These are phyloP conservation scores for Teunomyces cretensis DNA, from an alignment of 805 yeast genomes.

Conservation along the genomic window DNA sequence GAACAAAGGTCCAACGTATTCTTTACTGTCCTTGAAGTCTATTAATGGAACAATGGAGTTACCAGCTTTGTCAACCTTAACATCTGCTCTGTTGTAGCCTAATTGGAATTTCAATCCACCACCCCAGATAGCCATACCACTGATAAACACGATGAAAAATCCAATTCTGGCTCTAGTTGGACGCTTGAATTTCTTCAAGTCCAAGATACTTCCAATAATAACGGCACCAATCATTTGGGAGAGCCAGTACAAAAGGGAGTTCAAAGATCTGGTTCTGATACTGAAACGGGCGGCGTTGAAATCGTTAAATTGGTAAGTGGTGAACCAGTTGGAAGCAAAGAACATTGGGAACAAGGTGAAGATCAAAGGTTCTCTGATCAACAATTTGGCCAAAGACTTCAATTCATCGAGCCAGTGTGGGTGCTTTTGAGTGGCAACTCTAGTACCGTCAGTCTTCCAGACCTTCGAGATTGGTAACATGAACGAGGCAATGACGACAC, in stretches of 20 bases:
- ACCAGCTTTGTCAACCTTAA: slow-evolving; percentile 6
- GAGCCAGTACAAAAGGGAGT: slow-evolving; percentile 60
- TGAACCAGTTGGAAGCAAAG: slow-evolving; percentile 64
- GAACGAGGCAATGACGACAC: slow-evolving; percentile 43
- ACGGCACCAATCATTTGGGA: slow-evolving; percentile 60
- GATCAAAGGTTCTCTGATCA: slow-evolving; percentile 44
- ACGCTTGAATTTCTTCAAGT: slow-evolving; percentile 41
- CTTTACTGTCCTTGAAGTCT: slow-evolving; percentile 44
- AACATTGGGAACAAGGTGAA: slow-evolving; percentile 58
- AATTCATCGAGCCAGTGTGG: slow-evolving; percentile 50
- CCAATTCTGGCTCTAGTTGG: slow-evolving; percentile 47
- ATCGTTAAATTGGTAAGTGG: slow-evolving; percentile 63
- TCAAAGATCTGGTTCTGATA: slow-evolving; percentile 59
- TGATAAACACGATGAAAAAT: slow-evolving; percentile 36
- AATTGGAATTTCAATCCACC: slow-evolving; percentile 54
- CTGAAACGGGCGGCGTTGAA: slow-evolving; percentile 56
- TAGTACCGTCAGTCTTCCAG: slow-evolving; percentile 49
- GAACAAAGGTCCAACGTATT: slow-evolving; percentile 59
- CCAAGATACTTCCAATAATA: slow-evolving; percentile 49
- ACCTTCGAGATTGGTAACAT: slow-evolving; percentile 53
- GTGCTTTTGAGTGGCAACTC: slow-evolving; percentile 43
- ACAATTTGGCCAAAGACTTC: slow-evolving; percentile 35
- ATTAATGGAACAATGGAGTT: slow-evolving; percentile 26
- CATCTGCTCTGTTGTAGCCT: slow-evolving; percentile 38
- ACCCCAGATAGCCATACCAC: slow-evolving; percentile 55